Evolutionary conservation across 768 basidiomycete genomes (phyloP), one percentile per base, ranked within the genome.

Genomic region (Jaapia argillacea): DNA sequence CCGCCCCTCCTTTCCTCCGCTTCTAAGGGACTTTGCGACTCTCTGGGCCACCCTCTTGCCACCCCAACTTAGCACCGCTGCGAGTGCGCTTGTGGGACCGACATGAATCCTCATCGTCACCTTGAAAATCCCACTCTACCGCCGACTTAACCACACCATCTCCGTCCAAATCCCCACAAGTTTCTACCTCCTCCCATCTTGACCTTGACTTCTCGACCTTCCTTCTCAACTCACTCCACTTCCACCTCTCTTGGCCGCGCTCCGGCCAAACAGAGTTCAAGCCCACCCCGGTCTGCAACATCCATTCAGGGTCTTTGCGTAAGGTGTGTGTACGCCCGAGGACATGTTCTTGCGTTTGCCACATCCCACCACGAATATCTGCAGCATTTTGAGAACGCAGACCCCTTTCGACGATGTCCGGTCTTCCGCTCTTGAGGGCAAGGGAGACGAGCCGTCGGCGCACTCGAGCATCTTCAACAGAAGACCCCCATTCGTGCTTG

Each of bases 371-470:
- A 14, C 38, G 35, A 16, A 22, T 38, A 43, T 43, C 42, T 35
- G 13, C 13, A 7, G 6, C 7, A 24, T 25, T 41, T 37, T 45
- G 20, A 18, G 35, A 12, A 21, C n/a, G 24, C 20, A 38, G 57
- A 39, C 47, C 64, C 60, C 23, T 48, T 18, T 42, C 48, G 28
- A 56, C 60, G 45, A 82, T 71, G 52, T 77, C 76, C 48, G 65
- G 58, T 36, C 79, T 71, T 13, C 79, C 74, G 62, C 86, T 75
- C 57, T 79, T 82, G 43, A 81, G 53, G 24, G 81, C 83, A 38
- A 82, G 63, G 33, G 58, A 60, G 4, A 70, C 70, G 42, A 86
- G 58, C 33, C 79, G 74, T 45, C 77, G 71, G 53, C 73, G 69
- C 18, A 86, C 81, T 18, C 67, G 62, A 41, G 68, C 64, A 60